Base-by-base conservation (phyloP, 2,329 filamentous ascomycete species). In the Colletotrichum cereale region DNA sequence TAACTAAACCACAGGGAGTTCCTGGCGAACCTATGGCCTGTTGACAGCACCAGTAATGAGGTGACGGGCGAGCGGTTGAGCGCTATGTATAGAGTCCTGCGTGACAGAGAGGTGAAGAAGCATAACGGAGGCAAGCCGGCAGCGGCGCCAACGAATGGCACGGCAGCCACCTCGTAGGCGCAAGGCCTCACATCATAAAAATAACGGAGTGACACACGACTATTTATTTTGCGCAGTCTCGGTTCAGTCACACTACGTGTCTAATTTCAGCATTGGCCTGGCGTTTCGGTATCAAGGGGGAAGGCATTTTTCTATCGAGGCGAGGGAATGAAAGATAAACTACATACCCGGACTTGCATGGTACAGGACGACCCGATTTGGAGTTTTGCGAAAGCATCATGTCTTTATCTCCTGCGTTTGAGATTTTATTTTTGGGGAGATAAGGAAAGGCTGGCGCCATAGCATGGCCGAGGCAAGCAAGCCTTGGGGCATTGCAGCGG, bases 1-100 rank as follows among this genome's bases (percentile, higher is more conserved):
- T 73, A 56, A 73, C 66, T 12, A 18, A 38, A 24, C 7, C 11
- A 21, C 12, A 85, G 83, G 84, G 82, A 85, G 57, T 85, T 85
- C 71, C 73, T 85, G 71, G 83, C 83, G 62, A 82, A 80, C 18
- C 77, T 85, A 31, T 85, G 84, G 84, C 84, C 84, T 6, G 84
- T 85, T 24, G 84, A 85, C 72, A 82, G 83, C 73, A 84, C 82
- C 50, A 83, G 79, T 73, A 82, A 82, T 72, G 82, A 80, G 63
- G 82, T 85, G 48, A 84, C 82, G n/a, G 84, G 84, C 62, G 76
- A 81, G 62, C 79, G 83, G 67, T 73, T 85, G 72, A 84, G 82
- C 76, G 81, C 81, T 71, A 84, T 85, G 83, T 85, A 85, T 73
- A 79, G 79, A 71, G 82, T 81, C 47, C 76, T 85, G 55, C 76